These are phyloP conservation scores for Pseudogymnoascus sp. DNA, from an alignment of 2,329 filamentous ascomycete genomes.

Conservation along the genomic window DNA sequence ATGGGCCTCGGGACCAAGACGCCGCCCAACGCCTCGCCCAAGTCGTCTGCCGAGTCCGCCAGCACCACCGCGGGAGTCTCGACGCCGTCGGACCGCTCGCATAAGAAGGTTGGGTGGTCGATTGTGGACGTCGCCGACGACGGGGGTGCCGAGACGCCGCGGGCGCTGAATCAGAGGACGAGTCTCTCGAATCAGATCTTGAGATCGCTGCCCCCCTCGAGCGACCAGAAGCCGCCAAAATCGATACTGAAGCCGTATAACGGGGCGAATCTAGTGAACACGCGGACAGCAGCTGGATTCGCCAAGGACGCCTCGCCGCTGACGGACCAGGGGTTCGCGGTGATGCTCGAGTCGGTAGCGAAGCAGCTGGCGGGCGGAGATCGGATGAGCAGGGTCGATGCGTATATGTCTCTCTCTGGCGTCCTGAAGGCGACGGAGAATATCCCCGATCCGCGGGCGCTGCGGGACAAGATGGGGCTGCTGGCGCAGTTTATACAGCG, in stretches of 20 bases:
- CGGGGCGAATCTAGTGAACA: constrained; percentile 13
- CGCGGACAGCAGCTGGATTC: no score
- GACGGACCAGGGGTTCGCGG: constrained; percentile 51
- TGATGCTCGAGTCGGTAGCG: constrained; percentile 78
- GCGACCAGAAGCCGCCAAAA: constrained; percentile 48
- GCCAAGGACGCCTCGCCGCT: constrained; percentile 13
- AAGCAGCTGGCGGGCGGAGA: constrained; percentile 72
- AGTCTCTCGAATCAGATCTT: background rate
- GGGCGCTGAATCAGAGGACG: constrained; percentile 17
- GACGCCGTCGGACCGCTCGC: constrained; percentile 22
- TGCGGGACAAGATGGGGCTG: constrained; percentile 67
- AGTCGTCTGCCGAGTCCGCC: constrained; percentile 29
- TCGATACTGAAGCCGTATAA: constrained; percentile 73
- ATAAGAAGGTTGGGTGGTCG: constrained; percentile 54
- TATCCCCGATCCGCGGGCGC: constrained; percentile 63
- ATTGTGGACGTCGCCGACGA: constrained; percentile 16
- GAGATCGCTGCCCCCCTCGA: constrained; percentile 21
- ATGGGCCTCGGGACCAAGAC: constrained; percentile 19
- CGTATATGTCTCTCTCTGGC: constrained; percentile 71
- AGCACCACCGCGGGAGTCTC: constrained; percentile 11
- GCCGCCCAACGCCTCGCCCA: constrained; percentile 17
- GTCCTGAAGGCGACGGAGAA: constrained; percentile 75
- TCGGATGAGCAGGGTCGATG: constrained; percentile 67
- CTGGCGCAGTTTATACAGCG: constrained; percentile 77
- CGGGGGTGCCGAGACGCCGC: constrained; percentile 42